Evolutionary conservation across 176 grass and related monocot genomes (phyloP), one percentile per base, ranked within the genome.

Genomic region (Aegilops tauschii): DNA sequence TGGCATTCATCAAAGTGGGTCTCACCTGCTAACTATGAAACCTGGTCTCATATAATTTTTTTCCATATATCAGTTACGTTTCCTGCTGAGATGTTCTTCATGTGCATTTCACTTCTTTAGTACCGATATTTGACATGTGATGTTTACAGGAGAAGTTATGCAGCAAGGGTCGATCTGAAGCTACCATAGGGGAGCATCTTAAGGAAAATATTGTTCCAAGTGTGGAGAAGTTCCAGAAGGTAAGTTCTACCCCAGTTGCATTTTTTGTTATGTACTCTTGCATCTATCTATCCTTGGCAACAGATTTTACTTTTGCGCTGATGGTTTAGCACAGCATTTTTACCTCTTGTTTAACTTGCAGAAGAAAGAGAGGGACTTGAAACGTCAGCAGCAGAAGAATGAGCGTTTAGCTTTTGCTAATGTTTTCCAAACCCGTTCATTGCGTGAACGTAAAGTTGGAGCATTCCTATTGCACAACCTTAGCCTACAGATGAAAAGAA

Each of bases 191-290:
- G 17, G 65, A 95, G 61, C 85, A 64, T 83, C 66, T 98, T 79
- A 92, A 88, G 89, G 31, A 56, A 64, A 83, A 96, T 80, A 61
- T 92, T 45, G 39, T 94, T 84, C 96, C 96, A 61, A 79, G 45
- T 77, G 76, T 98, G 9, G 92, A 94, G 83, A 89, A 95, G 75
- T 58, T 91, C 68, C 69, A 94, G 75, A 92, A 98, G 92, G 96
- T 98, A 80, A 64, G 52, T 63, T 54, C 37, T 85, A 59, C 80
- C 42, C 34, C 84, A 79, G 68, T 78, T 31, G 12, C 28, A 31
- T 84, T 31, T 82, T 14, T 84, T 82, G 61, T 56, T 36, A 82
- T 58, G 11, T 20, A 25, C 23, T 25, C 23, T 37, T 28, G 31
- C 21, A 78, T 79, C 74, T 69, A 58, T 86, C 27, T 69, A 65